These are phyloP conservation scores for Moricandia arvensis DNA, from an alignment of 345 rosid species.

Conservation along the genomic window DNA sequence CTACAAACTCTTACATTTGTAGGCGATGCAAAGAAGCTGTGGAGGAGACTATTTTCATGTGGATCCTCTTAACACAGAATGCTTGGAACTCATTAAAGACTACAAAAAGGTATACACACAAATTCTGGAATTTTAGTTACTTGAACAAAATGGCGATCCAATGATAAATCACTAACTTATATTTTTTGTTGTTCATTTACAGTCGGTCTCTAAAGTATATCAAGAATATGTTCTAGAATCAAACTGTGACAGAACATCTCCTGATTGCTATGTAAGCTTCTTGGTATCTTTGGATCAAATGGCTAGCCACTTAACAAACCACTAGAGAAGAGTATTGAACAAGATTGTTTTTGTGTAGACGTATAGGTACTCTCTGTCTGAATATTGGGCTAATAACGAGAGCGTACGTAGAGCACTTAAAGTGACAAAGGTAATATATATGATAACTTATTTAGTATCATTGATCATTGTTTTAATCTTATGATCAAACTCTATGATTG, in stretches of 20 bases:
- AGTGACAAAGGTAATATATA: conserved; percentile 14
- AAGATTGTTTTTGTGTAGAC: neutral
- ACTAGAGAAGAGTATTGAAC: neutral
- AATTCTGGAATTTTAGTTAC: neutral
- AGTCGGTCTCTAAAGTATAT: conserved; percentile 14
- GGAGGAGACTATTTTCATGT: conserved; percentile 26
- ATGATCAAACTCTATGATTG: neutral
- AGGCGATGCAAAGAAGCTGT: conserved; percentile 55
- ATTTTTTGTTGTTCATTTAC: neutral
- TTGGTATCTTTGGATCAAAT: neutral
- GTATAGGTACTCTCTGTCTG: neutral
- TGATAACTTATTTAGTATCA: neutral
- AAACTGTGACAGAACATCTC: conserved; percentile 4
- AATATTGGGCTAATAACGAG: conserved; percentile 20
- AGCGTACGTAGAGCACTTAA: conserved; percentile 25
- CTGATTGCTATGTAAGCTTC: conserved; percentile 25
- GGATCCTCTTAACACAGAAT: conserved; percentile 41
- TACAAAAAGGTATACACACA: conserved; percentile 1
- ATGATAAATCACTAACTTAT: neutral
- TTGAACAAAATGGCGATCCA: neutral
- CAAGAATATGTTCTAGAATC: neutral
- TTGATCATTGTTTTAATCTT: neutral
- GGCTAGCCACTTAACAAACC: neutral
- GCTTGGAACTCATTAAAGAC: conserved; percentile 29
- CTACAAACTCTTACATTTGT: neutral